Evolutionary conservation across 2,329 filamentous ascomycete genomes (phyloP), one percentile per base, ranked within the genome.

Genomic region (Lachnellula occidentalis): DNA sequence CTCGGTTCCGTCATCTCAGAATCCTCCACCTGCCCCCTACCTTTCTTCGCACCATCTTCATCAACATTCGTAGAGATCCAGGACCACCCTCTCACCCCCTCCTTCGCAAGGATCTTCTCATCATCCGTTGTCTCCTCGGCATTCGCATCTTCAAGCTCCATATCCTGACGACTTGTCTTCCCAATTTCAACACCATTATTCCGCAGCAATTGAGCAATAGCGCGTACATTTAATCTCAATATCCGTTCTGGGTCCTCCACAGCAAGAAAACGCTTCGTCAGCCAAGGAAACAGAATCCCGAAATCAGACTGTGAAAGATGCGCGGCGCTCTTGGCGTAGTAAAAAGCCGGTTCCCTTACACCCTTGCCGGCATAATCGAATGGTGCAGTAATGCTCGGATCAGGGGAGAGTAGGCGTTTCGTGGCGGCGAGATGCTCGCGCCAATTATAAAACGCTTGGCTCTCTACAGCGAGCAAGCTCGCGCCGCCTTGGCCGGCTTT

Each of bases 301-400:
- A 94, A 95, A 66, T 95, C 90, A 19, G 83, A 88, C 70, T 95
- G 90, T 55, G 81, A 89, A 24, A 95, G 78, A 67, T 95, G 90
- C 0, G 90, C 88, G n/a, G 85, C 87, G 45, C 80, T 75, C 14
- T 77, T 69, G 2, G 89, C 84, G 68, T 89, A 92, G 73, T 88
- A 95, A 65, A 92, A 82, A 61, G 85, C 80, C 4, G 89, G 85
- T 53, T 70, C 68, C 2, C 65, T 51, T 42, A 36, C 24, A 24
- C 48, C 52, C 39, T 46, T 31, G 5, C 45, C 49, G 36, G 55
- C 54, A 17, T 21, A 54, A 37, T 57, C 56, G 58, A 60, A 41
- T 53, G 50, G 37, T 58, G 52, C 45, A 19, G 77, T 74, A 0
- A 72, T 62, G 0, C 73, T 67, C 0, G 84, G 79, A 3, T 80